Base-by-base conservation (phyloP, 2,329 filamentous ascomycete genomes). In the Grosmannia serpens region DNA sequence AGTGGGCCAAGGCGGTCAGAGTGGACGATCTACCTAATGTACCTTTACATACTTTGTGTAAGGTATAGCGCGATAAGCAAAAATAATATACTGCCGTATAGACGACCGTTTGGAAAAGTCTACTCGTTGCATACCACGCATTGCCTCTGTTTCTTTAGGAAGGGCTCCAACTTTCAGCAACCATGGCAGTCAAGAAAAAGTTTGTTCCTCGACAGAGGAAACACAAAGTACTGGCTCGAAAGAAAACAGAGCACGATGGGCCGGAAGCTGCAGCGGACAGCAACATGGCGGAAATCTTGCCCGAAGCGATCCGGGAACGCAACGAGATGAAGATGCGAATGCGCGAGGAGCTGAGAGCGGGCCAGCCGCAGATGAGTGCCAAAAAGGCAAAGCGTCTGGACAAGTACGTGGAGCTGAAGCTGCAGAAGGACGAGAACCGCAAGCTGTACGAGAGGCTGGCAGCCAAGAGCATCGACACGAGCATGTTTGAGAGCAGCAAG, bases 381-480 rank as follows among this genome's bases (percentile, higher is more conserved):
- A 85, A 86, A 67, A 86, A 86, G 69, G 80, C 83, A 7, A 86
- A 86, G 72, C 77, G 84, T 1, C 68, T 86, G 46, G 83, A 86
- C 62, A 86, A 86, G 67, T 86, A 86, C 68, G 84, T 86, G 63
- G 91, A 97, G 67, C 94, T 82, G 60, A 99, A 99, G 78, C 77
- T 99, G 52, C 88, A 86, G 71, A 96, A 95, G 71, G 94, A 99
- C 68, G 92, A 97, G 71, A 95, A 89, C 67, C 78, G 89, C 31
- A 87, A 85, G 59, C 76, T 99, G 33, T 78, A 97, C 65, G 88
- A 88, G 68, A 91, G 94, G 69, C 79, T 99, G 29, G 88, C 89
- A 22, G 79, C 83, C 61, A 80, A 83, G 58, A 91, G 87, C 67
- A 82, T 94, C 64, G 91, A 97, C 69, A 95, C 89, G 1, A 89